These are phyloP conservation scores for Globisporangium barbulae DNA, from an alignment of 352 stramenopile genomes.

Conservation along the genomic window DNA sequence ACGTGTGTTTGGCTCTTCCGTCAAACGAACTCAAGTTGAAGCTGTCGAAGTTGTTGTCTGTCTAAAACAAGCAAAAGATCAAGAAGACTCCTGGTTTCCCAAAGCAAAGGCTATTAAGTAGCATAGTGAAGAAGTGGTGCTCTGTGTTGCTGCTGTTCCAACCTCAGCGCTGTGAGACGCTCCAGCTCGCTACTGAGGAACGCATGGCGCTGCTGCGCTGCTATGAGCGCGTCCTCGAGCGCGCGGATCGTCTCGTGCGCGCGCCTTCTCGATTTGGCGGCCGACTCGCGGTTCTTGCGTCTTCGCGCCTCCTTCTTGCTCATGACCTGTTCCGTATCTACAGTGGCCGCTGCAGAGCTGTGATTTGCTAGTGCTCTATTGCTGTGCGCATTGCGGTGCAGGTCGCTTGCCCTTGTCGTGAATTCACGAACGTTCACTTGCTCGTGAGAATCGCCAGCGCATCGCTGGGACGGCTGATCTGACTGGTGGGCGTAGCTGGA, in stretches of 20 bases:
- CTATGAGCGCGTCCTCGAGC: constrained; percentile 16
- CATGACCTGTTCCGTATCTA: background rate
- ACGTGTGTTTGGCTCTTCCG: background rate
- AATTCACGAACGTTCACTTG: background rate
- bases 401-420: background rate
- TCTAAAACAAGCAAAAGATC: background rate
- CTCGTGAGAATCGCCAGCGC: background rate
- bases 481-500: background rate
- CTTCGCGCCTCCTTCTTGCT: constrained; percentile 16
- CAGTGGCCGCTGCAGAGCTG: background rate
- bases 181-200: constrained; percentile 8
- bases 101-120: background rate
- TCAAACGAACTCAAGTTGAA: background rate
- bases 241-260: constrained; percentile 18
- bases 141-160: background rate
- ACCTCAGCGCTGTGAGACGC: background rate
- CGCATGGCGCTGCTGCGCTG: constrained; percentile 3
- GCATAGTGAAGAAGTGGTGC: background rate
- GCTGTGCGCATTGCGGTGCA: background rate
- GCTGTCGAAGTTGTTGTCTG: background rate
- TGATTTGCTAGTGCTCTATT: background rate
- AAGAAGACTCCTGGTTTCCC: background rate
- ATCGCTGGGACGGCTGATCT: background rate
- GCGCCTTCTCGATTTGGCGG: constrained; percentile 19
- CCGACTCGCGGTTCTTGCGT: constrained; percentile 20